Conservation (phyloP, 306 rosid genomes). For the Hippophae tibetana region DNA sequence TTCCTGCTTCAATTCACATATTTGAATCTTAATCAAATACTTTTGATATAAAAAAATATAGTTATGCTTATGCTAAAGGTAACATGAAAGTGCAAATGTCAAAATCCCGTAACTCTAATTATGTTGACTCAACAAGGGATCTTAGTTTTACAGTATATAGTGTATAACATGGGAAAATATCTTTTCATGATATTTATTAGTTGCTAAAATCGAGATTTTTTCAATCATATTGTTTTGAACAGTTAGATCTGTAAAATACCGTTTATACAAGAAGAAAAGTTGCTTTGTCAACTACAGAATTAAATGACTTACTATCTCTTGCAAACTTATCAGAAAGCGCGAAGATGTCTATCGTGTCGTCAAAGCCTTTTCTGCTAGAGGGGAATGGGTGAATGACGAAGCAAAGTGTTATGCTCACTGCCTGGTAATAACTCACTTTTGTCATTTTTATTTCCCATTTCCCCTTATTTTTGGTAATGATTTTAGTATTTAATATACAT, state of each 20-base stretch:
- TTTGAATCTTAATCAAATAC: too few relatives aligned
- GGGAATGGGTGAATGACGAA: conserved; percentile 70
- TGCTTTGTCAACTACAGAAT: conserved; percentile 16
- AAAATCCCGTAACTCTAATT: too few relatives aligned
- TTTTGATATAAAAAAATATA: too few relatives aligned
- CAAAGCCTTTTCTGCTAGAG: conserved; percentile 59
- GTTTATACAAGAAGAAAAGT: background rate
- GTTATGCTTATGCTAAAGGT: too few relatives aligned
- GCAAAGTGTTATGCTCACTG: conserved; percentile 51
- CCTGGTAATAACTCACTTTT: conserved; percentile 44
- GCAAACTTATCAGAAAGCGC: conserved; percentile 57
- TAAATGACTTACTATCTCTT: conserved; percentile 21
- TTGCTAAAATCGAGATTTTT: background rate
- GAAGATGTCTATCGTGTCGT: conserved; percentile 77
- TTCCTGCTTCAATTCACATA: too few relatives aligned
- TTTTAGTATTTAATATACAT: conserved; percentile 8
- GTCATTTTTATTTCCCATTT: background rate
- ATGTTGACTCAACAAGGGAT: too few relatives aligned
- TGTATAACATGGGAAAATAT: too few relatives aligned
- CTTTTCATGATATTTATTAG: background rate
- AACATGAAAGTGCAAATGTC: too few relatives aligned
- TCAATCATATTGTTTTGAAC: background rate
- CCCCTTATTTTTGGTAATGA: conserved; percentile 6
- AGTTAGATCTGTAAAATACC: background rate
- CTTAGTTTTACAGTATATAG: too few relatives aligned